A percentile compares a stretch with the other conserved stretches of the same genome.
Conservation (phyloP, 768 basidiomycete species). For the Boletellus ananas region DNA sequence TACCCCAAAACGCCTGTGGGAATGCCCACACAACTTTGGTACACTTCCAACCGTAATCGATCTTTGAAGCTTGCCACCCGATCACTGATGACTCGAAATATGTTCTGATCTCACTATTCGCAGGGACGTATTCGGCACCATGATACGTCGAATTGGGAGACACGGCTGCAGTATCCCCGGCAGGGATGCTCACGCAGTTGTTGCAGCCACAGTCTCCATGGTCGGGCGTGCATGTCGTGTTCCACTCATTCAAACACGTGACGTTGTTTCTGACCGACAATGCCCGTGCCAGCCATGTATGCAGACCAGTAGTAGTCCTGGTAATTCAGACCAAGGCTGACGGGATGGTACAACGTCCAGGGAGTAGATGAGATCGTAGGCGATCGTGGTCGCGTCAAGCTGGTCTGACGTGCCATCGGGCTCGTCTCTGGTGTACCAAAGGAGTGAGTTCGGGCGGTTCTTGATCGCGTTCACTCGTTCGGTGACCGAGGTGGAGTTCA, state of each 20-base stretch:
- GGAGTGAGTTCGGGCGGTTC: slow-evolving; percentile 59
- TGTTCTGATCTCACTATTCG: slow-evolving; percentile 28
- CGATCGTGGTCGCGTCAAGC: slow-evolving; percentile 46
- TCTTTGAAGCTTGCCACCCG: slow-evolving; percentile 64
- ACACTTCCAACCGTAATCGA: slow-evolving; percentile 59
- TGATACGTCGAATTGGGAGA: slow-evolving; percentile 23
- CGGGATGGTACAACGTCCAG: slow-evolving; percentile 66
- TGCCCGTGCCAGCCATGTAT: slow-evolving; percentile 62
- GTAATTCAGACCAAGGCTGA: slow-evolving; percentile 62
- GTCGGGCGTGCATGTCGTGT: slow-evolving; percentile 57
- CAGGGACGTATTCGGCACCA: slow-evolving; percentile 16
- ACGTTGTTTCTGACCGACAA: slow-evolving; percentile 59
- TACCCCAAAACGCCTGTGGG: slow-evolving; percentile 67
- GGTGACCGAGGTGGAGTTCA: slow-evolving; percentile 57
- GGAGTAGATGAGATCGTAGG: slow-evolving; percentile 55
- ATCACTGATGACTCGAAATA: slow-evolving; percentile 66
- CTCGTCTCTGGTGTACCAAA: slow-evolving; percentile 76
- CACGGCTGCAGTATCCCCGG: slow-evolving; percentile 39
- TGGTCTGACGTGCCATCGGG: slow-evolving; percentile 70
- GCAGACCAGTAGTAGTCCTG: slow-evolving; percentile 60
- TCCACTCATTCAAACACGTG: slow-evolving; percentile 57
- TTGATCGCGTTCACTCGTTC: slow-evolving; percentile 69
- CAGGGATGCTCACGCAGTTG: slow-evolving; percentile 44
- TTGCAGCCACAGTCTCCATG: slow-evolving; percentile 77
- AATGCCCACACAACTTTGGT: slow-evolving; percentile 75